Evolutionary conservation across 1,284 basidiomycete species (phyloP), one percentile per base, ranked within the genome.

Genomic region (Rhodotorula sp.): DNA sequence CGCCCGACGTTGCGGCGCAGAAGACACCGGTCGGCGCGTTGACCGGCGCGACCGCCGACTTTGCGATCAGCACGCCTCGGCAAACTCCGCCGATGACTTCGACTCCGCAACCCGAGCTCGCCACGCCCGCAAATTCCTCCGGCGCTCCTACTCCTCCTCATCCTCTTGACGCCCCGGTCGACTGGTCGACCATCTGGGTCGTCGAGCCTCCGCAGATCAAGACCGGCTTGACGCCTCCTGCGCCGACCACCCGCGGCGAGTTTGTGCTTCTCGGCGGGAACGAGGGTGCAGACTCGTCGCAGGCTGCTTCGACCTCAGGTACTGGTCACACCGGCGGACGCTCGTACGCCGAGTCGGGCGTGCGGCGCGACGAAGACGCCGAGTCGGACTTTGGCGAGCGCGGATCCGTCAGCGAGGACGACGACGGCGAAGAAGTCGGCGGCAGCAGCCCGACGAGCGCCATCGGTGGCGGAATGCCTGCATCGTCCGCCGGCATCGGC

Each of bases 111-210:
- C 2, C 50, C 37, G 34, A 57, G 6, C 11, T 40, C 37, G 26
- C n/a, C 55, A 34, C 31, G 54, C 54, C 22, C 18, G 26, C 11
- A n/a, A 13, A n/a, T 20, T 22, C 54, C 20, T 24, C 13, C 24
- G 55, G n/a, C 37, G 22, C 34, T 9, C 13, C 37, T 16, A 40
- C 40, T 57, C 55, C 40, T 57, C 55, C 6, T 57, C 55, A 13
- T 57, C 55, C 37, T 44, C 48, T 70, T 52, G 64, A 66, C 47
- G 52, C 37, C 9, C 68, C 70, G 9, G 84, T 92, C 62, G 83
- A 87, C 68, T 96, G 90, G 87, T 79, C 82, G 9, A 85, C 83
- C 0, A 82, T 96, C 6, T 96, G 93, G 92, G 87, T 85, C 1
- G 68, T 76, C 24, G 76, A 79, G 8, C 80, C 81, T 11, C 82